These are phyloP conservation scores for Cercospora beticola DNA, from an alignment of 2,329 filamentous ascomycete species.

Conservation along the genomic window DNA sequence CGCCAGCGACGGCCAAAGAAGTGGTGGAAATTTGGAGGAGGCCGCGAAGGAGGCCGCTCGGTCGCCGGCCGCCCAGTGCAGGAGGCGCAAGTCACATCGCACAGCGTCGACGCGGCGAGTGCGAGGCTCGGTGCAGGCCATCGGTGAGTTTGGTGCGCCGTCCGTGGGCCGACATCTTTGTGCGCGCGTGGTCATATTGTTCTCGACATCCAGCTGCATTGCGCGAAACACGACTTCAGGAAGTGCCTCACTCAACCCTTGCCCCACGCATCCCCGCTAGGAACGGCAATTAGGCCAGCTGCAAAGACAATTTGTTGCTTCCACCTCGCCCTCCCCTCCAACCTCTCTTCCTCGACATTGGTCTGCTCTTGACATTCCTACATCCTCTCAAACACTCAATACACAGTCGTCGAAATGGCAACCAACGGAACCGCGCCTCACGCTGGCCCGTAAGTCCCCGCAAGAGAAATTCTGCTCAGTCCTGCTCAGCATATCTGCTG, in stretches of 20 bases:
- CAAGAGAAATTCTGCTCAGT: neutral
- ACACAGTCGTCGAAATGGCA: slow-evolving; percentile 15
- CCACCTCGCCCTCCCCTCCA: slow-evolving; percentile 1
- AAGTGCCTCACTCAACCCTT: neutral
- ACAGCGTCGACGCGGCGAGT: slow-evolving; percentile 1
- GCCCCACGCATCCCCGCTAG: slow-evolving; percentile 6
- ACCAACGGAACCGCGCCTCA: slow-evolving; percentile 20
- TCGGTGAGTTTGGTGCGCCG: neutral
- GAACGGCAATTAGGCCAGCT: slow-evolving; percentile 1
- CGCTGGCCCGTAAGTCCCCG: slow-evolving; percentile 22
- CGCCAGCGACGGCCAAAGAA: slow-evolving; percentile 1
- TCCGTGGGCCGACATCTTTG: neutral
- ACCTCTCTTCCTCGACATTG: slow-evolving; percentile 1
- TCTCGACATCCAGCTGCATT: neutral
- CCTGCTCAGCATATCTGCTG: neutral
- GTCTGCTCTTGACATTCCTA: slow-evolving; percentile 1
- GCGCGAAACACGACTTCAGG: neutral
- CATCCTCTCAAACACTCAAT: neutral
- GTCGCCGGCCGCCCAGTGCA: slow-evolving; percentile 3
- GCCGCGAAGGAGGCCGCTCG: neutral
- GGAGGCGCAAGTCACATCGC: neutral
- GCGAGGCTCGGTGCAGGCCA: neutral
- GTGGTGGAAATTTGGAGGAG: slow-evolving; percentile 1
- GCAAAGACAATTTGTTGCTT: slow-evolving; percentile 9
- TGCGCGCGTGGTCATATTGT: slow-evolving; percentile 3